Conservation (phyloP, 2,329 filamentous ascomycete species). For the Colletotrichum agaves region DNA sequence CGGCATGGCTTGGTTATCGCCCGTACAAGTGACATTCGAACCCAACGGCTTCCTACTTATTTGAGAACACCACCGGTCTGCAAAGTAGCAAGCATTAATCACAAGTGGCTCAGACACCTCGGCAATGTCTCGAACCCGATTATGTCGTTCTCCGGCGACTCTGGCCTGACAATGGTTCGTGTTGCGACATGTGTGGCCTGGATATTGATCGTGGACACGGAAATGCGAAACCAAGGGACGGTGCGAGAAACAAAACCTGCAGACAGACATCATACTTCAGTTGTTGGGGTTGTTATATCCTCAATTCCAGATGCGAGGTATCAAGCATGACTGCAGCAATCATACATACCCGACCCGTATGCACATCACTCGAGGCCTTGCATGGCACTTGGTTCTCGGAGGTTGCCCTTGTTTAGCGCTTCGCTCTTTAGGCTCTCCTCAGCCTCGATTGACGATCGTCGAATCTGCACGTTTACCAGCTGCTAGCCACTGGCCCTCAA, state of each 20-base stretch:
- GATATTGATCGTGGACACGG: background rate
- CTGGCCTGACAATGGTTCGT: slow-evolving; percentile 20
- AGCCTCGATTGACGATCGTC: slow-evolving; percentile 20
- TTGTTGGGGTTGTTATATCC: too few species aligned
- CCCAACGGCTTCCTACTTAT: background rate
- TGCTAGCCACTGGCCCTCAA: background rate
- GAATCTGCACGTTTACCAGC: background rate
- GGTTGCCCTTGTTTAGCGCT: slow-evolving; percentile 11
- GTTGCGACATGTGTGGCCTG: background rate
- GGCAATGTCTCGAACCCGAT: background rate
- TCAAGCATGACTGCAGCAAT: slow-evolving; percentile 13
- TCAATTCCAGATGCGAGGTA: background rate
- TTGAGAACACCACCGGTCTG: background rate
- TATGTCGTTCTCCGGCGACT: background rate
- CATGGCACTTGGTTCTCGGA: slow-evolving; percentile 17
- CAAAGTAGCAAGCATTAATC: background rate
- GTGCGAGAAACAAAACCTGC: background rate
- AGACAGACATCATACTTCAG: background rate
- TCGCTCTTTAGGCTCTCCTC: slow-evolving; percentile 1
- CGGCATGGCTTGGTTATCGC: background rate
- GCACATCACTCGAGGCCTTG: slow-evolving; percentile 22
- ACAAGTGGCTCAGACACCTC: background rate
- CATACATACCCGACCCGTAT: slow-evolving; percentile 10
- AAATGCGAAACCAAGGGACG: background rate
- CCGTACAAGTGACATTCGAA: slow-evolving; percentile 10